Conservation (phyloP, 2,329 filamentous ascomycete genomes). For the Grosmannia serpens region DNA sequence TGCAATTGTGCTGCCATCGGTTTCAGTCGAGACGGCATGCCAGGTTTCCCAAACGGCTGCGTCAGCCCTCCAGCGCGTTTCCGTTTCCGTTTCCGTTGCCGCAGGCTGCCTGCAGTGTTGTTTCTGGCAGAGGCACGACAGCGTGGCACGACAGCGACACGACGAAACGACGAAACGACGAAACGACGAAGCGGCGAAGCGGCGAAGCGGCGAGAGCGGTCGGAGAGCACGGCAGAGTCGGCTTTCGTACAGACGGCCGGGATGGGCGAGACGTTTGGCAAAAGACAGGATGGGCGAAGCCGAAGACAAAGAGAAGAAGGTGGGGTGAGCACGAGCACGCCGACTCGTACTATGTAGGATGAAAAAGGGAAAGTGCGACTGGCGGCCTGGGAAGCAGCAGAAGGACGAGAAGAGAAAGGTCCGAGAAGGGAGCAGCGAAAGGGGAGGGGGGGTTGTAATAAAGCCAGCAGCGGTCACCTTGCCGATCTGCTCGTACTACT, state of each 20-base stretch:
- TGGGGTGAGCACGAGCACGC: too few relatives aligned
- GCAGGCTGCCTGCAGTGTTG: background rate
- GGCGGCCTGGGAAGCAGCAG: background rate
- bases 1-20: background rate
- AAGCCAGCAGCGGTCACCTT: background rate
- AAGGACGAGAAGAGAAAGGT: background rate
- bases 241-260: background rate
- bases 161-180: background rate
- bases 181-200: background rate
- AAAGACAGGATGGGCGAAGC: background rate
- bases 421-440: background rate
- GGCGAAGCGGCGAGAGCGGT: background rate
- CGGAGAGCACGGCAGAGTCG: background rate
- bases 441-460: background rate
- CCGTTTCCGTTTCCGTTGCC: too few relatives aligned
- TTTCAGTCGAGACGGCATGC: background rate
- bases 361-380: background rate
- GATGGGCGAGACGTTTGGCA: background rate
- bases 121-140: background rate
- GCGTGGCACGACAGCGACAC: background rate
- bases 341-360: too few relatives aligned
- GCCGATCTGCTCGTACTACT: background rate
- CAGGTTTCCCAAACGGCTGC: too few relatives aligned
- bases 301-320: background rate
- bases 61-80: too few relatives aligned